These are phyloP conservation scores for Phytophthora capsici DNA, from an alignment of 352 stramenopile genomes.

Conservation along the genomic window DNA sequence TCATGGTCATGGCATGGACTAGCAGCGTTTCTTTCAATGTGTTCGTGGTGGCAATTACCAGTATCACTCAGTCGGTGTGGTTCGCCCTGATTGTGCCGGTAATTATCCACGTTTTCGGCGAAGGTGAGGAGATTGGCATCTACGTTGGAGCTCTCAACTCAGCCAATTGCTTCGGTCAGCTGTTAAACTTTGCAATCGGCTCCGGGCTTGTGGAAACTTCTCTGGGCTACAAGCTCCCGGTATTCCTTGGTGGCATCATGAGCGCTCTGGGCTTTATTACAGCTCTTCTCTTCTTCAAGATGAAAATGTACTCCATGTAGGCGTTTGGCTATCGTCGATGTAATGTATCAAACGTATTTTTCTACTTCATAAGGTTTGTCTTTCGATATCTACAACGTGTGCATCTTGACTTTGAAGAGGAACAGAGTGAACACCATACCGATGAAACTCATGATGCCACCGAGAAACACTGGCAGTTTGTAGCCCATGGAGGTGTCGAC, in stretches of 20 bases:
- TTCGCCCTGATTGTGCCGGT: constrained; percentile 66
- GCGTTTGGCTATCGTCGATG: not conserved
- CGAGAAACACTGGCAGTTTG: constrained; percentile 30
- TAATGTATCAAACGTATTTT: constrained; percentile 11
- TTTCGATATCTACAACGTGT: constrained; percentile 33
- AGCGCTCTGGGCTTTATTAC: constrained; percentile 61
- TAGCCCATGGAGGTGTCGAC: constrained; percentile 28
- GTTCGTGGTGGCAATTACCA: constrained; percentile 47
- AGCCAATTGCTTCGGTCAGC: constrained; percentile 67
- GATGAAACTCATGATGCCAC: constrained; percentile 31
- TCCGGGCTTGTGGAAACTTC: constrained; percentile 61
- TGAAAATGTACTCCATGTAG: constrained; percentile 80
- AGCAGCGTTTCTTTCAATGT: constrained; percentile 47
- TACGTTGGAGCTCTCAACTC: constrained; percentile 77
- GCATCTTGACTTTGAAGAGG: constrained; percentile 54
- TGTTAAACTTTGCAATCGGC: constrained; percentile 70
- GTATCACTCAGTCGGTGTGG: constrained; percentile 54
- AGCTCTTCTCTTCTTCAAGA: constrained; percentile 55
- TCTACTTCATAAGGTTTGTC: not conserved
- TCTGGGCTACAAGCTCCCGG: constrained; percentile 63
- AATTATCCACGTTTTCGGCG: constrained; percentile 65
- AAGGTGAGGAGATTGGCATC: constrained; percentile 55
- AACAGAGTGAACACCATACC: constrained; percentile 47
- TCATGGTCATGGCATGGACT: constrained; percentile 61
- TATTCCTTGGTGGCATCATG: constrained; percentile 70